Conservation (phyloP, 2,329 filamentous ascomycete genomes). For the Malbranchea zuffiana region DNA sequence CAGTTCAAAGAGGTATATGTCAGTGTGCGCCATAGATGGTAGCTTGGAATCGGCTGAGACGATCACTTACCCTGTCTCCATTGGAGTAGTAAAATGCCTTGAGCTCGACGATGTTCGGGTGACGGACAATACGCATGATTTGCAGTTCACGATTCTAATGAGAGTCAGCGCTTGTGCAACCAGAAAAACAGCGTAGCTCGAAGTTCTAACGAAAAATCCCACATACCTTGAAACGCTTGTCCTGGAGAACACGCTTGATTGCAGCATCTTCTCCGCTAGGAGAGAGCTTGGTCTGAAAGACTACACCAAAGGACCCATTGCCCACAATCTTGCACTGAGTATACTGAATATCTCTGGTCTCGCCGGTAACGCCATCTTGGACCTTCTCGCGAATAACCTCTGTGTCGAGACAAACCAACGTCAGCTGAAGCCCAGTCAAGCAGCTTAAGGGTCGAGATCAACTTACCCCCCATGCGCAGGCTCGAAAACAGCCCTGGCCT, state of each 20-base stretch:
- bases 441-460: slow-evolving; percentile 11
- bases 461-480: slow-evolving; percentile 95
- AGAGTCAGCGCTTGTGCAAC: too few relatives aligned
- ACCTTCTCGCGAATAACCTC: slow-evolving; percentile 98
- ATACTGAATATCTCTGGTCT: slow-evolving; percentile 93
- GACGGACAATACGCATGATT: slow-evolving; percentile 98
- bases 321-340: slow-evolving; percentile 99
- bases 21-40: neutral
- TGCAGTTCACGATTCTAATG: slow-evolving; percentile 90
- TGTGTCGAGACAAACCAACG: slow-evolving; percentile 32
- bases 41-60: neutral
- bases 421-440: slow-evolving; percentile 3
- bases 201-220: too few relatives aligned
- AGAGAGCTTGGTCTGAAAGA: slow-evolving; percentile 97
- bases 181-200: too few relatives aligned
- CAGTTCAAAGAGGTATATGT: slow-evolving; percentile 1
- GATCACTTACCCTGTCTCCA: slow-evolving; percentile 70
- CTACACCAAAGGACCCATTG: slow-evolving; percentile 96
- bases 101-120: slow-evolving; percentile 96
- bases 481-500: slow-evolving; percentile 78
- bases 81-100: slow-evolving; percentile 99
- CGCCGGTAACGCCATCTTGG: slow-evolving; percentile 92
- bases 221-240: slow-evolving; percentile 96
- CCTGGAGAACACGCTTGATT: slow-evolving; percentile 96
- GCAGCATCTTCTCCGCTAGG: slow-evolving; percentile 97